phyloP scores from a whole-genome alignment of 2,329 filamentous ascomycete species.

The Cladosporium austrohemisphaericum region DNA sequence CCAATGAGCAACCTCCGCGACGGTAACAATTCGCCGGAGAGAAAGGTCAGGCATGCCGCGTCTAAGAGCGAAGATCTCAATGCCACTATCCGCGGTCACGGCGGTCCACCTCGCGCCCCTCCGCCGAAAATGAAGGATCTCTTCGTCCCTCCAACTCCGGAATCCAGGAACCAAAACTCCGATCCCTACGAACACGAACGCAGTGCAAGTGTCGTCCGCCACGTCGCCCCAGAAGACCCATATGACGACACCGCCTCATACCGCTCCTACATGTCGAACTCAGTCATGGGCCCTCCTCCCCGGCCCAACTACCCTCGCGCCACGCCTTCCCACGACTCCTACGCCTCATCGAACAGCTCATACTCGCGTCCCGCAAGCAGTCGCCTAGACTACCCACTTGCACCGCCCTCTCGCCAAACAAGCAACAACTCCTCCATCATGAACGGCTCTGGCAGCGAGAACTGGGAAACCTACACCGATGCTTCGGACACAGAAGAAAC shows the following conservation, averaged over 20 bases:
- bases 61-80: constrained; percentile 41
- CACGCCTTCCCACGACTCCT: constrained; percentile 18
- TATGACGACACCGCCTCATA: constrained; percentile 62
- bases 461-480: constrained; percentile 96
- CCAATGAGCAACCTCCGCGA: constrained; percentile 67
- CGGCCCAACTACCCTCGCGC: constrained; percentile 16
- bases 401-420: constrained; percentile 31
- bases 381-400: constrained; percentile 26
- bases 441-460: constrained; percentile 68
- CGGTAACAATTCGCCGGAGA: constrained; percentile 78
- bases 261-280: constrained; percentile 28
- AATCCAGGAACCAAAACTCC: constrained; percentile 30
- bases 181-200: constrained; percentile 44
- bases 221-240: constrained; percentile 71
- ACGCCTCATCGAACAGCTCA: constrained; percentile 18
- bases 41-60: constrained; percentile 45
- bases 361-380: constrained; percentile 28
- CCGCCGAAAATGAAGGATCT: constrained; percentile 93
- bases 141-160: constrained; percentile 52
- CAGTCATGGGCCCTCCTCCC: constrained; percentile 24
- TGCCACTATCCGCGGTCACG: constrained; percentile 31
- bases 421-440: constrained; percentile 34
- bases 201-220: constrained; percentile 57
- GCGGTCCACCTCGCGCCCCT: constrained; percentile 54
- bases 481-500: constrained; percentile 40